phyloP scores from a whole-genome alignment of 768 basidiomycete species.

The Cystobasidium tubakii region DNA sequence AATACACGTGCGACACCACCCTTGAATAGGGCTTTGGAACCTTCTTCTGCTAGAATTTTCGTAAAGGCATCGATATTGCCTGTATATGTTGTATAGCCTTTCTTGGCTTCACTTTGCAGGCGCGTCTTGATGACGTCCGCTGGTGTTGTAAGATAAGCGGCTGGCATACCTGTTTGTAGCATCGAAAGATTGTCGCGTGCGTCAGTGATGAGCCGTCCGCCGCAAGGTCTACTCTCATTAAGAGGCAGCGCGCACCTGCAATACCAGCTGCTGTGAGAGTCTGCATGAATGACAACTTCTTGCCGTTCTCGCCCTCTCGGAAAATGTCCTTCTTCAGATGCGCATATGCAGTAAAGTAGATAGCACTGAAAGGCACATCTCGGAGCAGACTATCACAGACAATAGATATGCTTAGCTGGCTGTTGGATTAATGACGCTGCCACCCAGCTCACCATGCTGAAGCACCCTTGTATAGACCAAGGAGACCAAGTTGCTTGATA shows the following conservation, averaged over 20 bases:
- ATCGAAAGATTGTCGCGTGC: neutral
- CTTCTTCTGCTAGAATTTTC: constrained; percentile 86
- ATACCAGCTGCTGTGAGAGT: constrained; percentile 72
- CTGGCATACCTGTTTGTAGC: constrained; percentile 19
- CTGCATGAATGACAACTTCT: constrained; percentile 83
- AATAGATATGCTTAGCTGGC: too few relatives aligned
- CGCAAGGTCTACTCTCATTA: too few relatives aligned
- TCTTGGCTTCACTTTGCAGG: constrained; percentile 61
- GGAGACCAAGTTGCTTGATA: constrained; percentile 78
- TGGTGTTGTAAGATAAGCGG: constrained; percentile 72
- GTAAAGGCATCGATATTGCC: constrained; percentile 80
- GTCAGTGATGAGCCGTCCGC: too few relatives aligned
- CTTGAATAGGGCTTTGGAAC: constrained; percentile 82
- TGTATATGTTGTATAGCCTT: constrained; percentile 85
- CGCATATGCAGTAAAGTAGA: constrained; percentile 54
- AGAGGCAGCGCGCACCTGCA: constrained; percentile 69
- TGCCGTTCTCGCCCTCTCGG: constrained; percentile 90
- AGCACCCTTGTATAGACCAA: constrained; percentile 89
- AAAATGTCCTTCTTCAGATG: constrained; percentile 82
- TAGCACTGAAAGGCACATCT: constrained; percentile 89
- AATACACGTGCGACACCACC: constrained; percentile 81
- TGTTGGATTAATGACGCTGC: too few relatives aligned
- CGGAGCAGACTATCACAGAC: constrained; percentile 57
- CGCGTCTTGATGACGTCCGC: constrained; percentile 90
- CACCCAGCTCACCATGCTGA: constrained; percentile 60